Percentiles rank a stretch among this genome's conserved stretches.
phyloP scores from a whole-genome alignment of 192 early-diverging fungal genomes.

The Gaertneriomyces sp. region DNA sequence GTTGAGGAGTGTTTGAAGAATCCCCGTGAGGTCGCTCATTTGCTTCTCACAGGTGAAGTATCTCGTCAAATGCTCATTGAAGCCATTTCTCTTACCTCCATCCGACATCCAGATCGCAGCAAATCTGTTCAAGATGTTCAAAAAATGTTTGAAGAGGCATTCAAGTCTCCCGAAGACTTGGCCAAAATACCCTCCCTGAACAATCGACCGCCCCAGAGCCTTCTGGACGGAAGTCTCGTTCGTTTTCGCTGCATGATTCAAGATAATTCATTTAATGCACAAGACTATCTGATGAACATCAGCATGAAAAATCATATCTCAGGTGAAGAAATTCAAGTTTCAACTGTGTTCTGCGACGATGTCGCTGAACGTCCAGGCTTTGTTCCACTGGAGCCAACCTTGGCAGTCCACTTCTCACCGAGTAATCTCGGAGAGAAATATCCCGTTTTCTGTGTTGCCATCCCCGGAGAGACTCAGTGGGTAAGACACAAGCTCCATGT shows the following conservation, averaged over 20 bases:
- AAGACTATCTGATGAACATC: constrained; percentile 29
- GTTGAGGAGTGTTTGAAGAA: too few species aligned
- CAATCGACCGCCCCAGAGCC: too few species aligned
- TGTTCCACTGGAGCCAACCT: constrained; percentile 2
- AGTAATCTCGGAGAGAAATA: constrained; percentile 10
- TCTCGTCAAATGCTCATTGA: too few species aligned
- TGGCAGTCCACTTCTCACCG: neutral
- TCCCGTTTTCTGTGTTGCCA: constrained; percentile 17
- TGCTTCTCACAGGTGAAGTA: too few species aligned
- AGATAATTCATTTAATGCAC: constrained; percentile 37
- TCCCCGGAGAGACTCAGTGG: constrained; percentile 18
- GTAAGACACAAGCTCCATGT: neutral
- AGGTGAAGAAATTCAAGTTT: constrained; percentile 12
- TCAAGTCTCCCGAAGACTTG: neutral
- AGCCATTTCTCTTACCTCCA: too few species aligned
- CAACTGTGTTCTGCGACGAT: constrained; percentile 13
- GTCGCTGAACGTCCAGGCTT: constrained; percentile 5
- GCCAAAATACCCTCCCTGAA: neutral
- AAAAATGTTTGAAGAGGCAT: neutral
- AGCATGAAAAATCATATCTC: constrained; percentile 17
- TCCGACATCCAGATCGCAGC: neutral
- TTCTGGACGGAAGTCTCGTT: constrained; percentile 14
- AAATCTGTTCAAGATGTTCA: neutral
- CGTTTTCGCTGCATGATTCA: constrained; percentile 43
- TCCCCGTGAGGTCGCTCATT: too few species aligned